phyloP scores from a whole-genome alignment of 2,329 filamentous ascomycete species.

The Chalaropsis thielavioides region DNA sequence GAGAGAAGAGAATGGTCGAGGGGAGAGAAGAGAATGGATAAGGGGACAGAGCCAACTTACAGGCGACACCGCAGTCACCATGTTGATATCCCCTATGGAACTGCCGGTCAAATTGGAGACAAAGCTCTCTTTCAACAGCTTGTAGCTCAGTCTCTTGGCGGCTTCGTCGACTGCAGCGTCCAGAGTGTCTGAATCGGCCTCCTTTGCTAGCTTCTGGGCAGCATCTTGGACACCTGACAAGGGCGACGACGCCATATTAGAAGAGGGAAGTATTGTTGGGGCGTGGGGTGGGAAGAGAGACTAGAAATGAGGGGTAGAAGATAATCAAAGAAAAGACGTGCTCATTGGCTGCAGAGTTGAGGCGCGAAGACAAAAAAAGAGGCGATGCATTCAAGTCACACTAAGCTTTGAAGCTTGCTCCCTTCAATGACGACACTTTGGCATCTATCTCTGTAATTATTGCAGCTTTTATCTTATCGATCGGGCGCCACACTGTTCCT shows the following conservation, averaged over 20 bases:
- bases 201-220: conserved; percentile 1
- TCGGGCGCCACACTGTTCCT: not conserved
- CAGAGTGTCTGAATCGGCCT: conserved; percentile 23
- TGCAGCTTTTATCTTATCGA: conserved; percentile 15
- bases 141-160: conserved; percentile 45
- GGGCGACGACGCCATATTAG: conserved; percentile 2
- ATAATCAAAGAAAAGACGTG: not conserved
- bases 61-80: conserved; percentile 69
- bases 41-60: conserved; percentile 44
- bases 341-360: not conserved
- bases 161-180: conserved; percentile 24
- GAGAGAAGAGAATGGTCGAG: not conserved
- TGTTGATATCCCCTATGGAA: conserved; percentile 70
- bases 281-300: not conserved
- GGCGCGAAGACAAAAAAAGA: not conserved
- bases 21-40: too few species aligned
- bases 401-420: not conserved
- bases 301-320: not conserved
- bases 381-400: not conserved
- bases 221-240: not conserved
- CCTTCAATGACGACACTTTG: conserved; percentile 14
- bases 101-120: conserved; percentile 84
- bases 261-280: not conserved
- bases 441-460: conserved; percentile 12
- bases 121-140: conserved; percentile 85